Conservation (phyloP, 2,329 filamentous ascomycete genomes). For the Calonectria hongkongensis region DNA sequence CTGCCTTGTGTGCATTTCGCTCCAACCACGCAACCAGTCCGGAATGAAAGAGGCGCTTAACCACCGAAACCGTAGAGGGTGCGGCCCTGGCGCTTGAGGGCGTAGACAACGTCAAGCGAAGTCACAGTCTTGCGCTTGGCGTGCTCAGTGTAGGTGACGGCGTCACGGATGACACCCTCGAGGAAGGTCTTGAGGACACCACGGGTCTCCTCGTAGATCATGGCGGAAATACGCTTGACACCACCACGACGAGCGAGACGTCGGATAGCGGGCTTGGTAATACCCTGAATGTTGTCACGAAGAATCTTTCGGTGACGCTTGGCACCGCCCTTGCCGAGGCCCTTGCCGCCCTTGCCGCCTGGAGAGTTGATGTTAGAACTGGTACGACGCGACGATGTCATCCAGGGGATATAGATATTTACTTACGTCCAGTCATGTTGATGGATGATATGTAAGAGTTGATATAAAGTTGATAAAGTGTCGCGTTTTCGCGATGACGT, state of each 20-base stretch:
- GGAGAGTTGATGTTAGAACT: slow-evolving; percentile 66
- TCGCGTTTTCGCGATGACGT: slow-evolving; percentile 54
- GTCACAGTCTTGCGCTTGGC: slow-evolving; percentile 89
- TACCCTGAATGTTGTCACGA: slow-evolving; percentile 99
- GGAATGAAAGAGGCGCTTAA: slow-evolving; percentile 68
- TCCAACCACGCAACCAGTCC: slow-evolving; percentile 42
- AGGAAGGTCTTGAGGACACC: slow-evolving; percentile 87
- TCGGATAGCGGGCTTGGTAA: slow-evolving; percentile 98
- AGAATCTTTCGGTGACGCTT: slow-evolving; percentile 99
- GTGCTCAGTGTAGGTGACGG: slow-evolving; percentile 87
- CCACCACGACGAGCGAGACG: slow-evolving; percentile 99
- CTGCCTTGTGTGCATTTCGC: slow-evolving; percentile 45
- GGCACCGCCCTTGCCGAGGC: slow-evolving; percentile 97
- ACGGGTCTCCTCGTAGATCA: slow-evolving; percentile 88
- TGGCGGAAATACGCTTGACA: slow-evolving; percentile 99
- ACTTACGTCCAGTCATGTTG: slow-evolving; percentile 86
- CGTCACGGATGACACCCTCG: slow-evolving; percentile 84
- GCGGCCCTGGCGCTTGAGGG: slow-evolving; percentile 81
- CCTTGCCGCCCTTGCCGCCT: slow-evolving; percentile 98
- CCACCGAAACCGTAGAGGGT: slow-evolving; percentile 94
- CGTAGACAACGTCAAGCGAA: slow-evolving; percentile 80
- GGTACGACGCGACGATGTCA: slow-evolving; percentile 33
- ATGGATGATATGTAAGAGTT: slow-evolving; percentile 58
- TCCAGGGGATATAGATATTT: slow-evolving; percentile 64
- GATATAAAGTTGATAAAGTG: slow-evolving; percentile 54